phyloP scores from a whole-genome alignment of 352 stramenopile species.

The Pythium aphanidermatum region DNA sequence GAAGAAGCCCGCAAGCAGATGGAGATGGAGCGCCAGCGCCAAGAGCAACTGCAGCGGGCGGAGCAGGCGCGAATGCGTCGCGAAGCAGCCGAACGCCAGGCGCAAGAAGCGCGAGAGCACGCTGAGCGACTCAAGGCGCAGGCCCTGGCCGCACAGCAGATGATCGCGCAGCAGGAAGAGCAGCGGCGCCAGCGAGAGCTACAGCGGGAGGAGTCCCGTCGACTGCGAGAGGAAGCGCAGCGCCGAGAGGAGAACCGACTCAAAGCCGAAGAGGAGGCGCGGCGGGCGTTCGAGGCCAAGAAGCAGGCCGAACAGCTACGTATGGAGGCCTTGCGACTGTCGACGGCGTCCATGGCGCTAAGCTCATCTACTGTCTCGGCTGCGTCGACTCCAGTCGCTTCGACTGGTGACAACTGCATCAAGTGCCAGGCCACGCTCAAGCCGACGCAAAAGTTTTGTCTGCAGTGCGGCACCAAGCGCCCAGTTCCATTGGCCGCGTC shows the following conservation, averaged over 20 bases:
- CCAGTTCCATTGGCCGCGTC: background rate
- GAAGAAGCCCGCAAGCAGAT: slow-evolving; percentile 54
- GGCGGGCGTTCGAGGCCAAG: slow-evolving; percentile 55
- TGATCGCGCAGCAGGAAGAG: slow-evolving; percentile 54
- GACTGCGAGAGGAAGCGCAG: slow-evolving; percentile 51
- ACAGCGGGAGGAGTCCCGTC: slow-evolving; percentile 40
- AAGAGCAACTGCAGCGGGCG: slow-evolving; percentile 51
- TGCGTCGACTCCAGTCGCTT: slow-evolving; percentile 7
- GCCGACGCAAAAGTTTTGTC: slow-evolving; percentile 74
- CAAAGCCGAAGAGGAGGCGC: slow-evolving; percentile 52
- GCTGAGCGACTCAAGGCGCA: slow-evolving; percentile 52
- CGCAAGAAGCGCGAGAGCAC: slow-evolving; percentile 41
- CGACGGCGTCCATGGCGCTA: slow-evolving; percentile 14
- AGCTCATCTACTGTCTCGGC: background rate
- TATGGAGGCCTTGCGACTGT: slow-evolving; percentile 42
- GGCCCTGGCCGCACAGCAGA: slow-evolving; percentile 44
- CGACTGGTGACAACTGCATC: slow-evolving; percentile 27
- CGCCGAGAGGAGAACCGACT: slow-evolving; percentile 55
- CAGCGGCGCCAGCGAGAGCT: slow-evolving; percentile 33
- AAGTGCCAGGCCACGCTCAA: slow-evolving; percentile 48
- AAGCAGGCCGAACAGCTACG: slow-evolving; percentile 56
- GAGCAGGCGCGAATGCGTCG: slow-evolving; percentile 43
- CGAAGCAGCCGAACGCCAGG: slow-evolving; percentile 51
- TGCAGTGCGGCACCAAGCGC: slow-evolving; percentile 47
- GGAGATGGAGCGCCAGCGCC: slow-evolving; percentile 51